Evolutionary conservation across 495 filamentous ascomycete genomes (phyloP).

Genomic region (Bacidia rubella): DNA sequence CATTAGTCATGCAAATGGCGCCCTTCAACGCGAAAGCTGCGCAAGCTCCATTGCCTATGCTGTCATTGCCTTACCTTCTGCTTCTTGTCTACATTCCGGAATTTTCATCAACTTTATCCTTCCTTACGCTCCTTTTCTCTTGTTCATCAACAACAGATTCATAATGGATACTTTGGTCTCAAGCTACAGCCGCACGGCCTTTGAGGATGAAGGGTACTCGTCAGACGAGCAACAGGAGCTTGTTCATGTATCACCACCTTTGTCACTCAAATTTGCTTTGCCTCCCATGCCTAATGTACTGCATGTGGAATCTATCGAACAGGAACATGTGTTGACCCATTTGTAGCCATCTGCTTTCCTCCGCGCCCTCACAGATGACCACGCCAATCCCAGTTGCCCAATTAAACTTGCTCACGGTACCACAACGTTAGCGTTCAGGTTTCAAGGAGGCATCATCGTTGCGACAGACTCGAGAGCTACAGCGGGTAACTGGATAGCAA

Average conservation of each 20-base stretch:
- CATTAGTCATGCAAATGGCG: not conserved
- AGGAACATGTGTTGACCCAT: slow-evolving; percentile 8
- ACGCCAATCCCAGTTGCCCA: slow-evolving; percentile 86
- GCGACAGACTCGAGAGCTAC: slow-evolving; percentile 94
- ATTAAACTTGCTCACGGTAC: slow-evolving; percentile 99
- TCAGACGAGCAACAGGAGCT: slow-evolving; percentile 68
- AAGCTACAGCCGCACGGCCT: slow-evolving; percentile 65
- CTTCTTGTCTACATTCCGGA: not conserved
- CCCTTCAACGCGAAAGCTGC: not conserved
- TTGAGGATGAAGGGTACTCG: slow-evolving; percentile 55
- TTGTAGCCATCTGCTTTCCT: slow-evolving; percentile 79
- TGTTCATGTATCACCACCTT: slow-evolving; percentile 47
- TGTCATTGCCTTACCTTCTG: slow-evolving; percentile 3
- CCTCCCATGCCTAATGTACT: slow-evolving; percentile 82
- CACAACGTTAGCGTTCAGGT: slow-evolving; percentile 94
- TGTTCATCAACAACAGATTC: not conserved
- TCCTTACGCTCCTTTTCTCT: not conserved
- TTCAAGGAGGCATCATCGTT: slow-evolving; percentile 95
- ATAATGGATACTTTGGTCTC: slow-evolving; percentile 86
- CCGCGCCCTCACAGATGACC: slow-evolving; percentile 91
- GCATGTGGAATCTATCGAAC: not conserved
- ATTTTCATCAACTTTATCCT: not conserved
- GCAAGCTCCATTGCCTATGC: not conserved
- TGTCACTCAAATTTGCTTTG: slow-evolving; percentile 83
- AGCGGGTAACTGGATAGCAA: slow-evolving; percentile 96